A percentile compares a stretch with the other conserved stretches of the same genome.
Evolutionary conservation across 1,284 basidiomycete genomes (phyloP).

Genomic region (Ceratobasidium theobromae): DNA sequence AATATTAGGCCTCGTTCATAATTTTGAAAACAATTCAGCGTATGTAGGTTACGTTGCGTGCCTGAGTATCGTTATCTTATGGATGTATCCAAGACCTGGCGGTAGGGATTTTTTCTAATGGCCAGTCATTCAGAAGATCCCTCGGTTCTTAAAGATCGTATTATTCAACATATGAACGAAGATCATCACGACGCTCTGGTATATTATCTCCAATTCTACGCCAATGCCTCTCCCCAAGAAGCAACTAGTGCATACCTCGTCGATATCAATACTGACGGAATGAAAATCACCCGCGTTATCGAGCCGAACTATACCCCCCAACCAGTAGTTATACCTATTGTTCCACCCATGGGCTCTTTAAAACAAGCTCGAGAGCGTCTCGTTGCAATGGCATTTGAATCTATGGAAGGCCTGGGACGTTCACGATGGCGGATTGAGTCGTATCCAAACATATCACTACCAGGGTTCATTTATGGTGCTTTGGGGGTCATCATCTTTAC

Average conservation of each 20-base stretch:
- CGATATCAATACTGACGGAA: conserved; percentile 23
- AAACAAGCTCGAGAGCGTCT: conserved; percentile 18
- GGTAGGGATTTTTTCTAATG: too few species aligned
- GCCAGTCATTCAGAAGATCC: neutral
- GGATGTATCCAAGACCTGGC: too few species aligned
- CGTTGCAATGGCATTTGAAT: conserved; percentile 22
- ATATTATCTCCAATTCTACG: conserved; percentile 17
- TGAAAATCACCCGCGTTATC: conserved; percentile 17
- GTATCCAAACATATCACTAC: neutral
- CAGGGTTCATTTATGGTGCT: neutral
- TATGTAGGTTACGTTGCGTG: too few species aligned
- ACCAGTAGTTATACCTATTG: conserved; percentile 7
- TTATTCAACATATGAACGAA: conserved; percentile 28
- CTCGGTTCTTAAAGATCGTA: conserved; percentile 7
- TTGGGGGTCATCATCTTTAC: neutral
- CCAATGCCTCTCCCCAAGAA: neutral
- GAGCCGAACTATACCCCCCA: conserved; percentile 6
- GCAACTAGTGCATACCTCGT: conserved; percentile 18
- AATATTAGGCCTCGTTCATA: too few species aligned
- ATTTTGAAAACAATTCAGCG: too few species aligned
- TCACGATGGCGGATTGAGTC: conserved; percentile 17
- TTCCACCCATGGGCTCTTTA: conserved; percentile 16
- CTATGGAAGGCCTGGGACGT: conserved; percentile 11
- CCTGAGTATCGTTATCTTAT: too few species aligned
- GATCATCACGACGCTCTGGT: conserved; percentile 18